A percentile compares a stretch with the other conserved stretches of the same genome.
phyloP scores from a whole-genome alignment of 768 basidiomycete species.

The Xanthoconium stramineum region DNA sequence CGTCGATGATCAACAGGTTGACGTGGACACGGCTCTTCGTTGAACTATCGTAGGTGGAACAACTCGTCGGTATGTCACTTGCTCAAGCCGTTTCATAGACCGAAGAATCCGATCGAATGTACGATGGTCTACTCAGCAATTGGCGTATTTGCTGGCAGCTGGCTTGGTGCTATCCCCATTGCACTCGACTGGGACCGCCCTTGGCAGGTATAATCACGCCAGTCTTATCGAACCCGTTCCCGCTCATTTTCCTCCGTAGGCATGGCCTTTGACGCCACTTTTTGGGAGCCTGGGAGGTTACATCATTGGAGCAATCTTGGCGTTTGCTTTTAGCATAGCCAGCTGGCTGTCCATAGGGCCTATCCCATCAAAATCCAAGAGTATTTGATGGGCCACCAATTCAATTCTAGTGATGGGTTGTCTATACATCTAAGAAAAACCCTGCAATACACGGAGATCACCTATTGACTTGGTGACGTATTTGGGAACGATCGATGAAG shows the following conservation, averaged over 20 bases:
- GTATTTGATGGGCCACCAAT: constrained; percentile 13
- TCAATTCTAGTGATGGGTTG: not conserved
- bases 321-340: constrained; percentile 45
- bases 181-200: constrained; percentile 96
- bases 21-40: constrained; percentile 80
- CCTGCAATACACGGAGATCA: constrained; percentile 55
- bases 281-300: constrained; percentile 71
- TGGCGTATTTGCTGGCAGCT: constrained; percentile 70
- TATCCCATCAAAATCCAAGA: constrained; percentile 27
- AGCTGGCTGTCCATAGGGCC: constrained; percentile 40
- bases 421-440: constrained; percentile 3
- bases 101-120: constrained; percentile 67
- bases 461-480: constrained; percentile 81
- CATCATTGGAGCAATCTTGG: constrained; percentile 53
- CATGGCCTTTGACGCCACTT: constrained; percentile 80
- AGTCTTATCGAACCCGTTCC: not conserved
- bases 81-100: constrained; percentile 31
- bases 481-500: constrained; percentile 74
- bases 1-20: constrained; percentile 52
- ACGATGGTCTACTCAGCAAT: constrained; percentile 76
- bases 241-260: constrained; percentile 39
- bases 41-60: constrained; percentile 66
- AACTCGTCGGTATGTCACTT: not conserved
- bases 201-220: constrained; percentile 75
- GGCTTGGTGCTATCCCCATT: constrained; percentile 80